Evolutionary conservation across 1,139 yeast species (phyloP).

Genomic region (Hansenula lynferdii): DNA sequence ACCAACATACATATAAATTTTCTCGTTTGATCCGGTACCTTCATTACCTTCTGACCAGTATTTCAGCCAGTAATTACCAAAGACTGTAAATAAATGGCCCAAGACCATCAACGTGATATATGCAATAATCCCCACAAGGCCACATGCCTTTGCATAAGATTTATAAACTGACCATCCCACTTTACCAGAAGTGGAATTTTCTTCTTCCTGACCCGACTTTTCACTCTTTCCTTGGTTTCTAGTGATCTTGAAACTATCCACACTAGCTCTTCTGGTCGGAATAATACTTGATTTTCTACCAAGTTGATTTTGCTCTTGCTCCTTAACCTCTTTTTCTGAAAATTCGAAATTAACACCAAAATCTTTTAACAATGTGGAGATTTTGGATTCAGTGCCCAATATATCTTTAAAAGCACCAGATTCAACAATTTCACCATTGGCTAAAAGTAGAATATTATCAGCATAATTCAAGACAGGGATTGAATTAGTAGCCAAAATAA

Average conservation of each 20-base stretch:
- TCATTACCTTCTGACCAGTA: slow-evolving; percentile 53
- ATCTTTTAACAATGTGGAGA: slow-evolving; percentile 50
- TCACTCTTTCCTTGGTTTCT: slow-evolving; percentile 21
- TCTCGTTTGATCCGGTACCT: slow-evolving; percentile 40
- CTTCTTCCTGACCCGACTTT: slow-evolving; percentile 35
- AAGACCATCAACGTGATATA: slow-evolving; percentile 37
- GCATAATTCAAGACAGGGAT: slow-evolving; percentile 71
- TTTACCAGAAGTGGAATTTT: slow-evolving; percentile 50
- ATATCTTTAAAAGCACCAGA: slow-evolving; percentile 52
- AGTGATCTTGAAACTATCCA: slow-evolving; percentile 42
- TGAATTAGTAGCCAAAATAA: slow-evolving; percentile 75
- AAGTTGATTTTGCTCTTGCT: slow-evolving; percentile 8
- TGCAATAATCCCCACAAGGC: slow-evolving; percentile 43
- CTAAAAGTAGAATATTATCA: slow-evolving; percentile 52
- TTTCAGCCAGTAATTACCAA: slow-evolving; percentile 54
- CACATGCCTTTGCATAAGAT: slow-evolving; percentile 66
- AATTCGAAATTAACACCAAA: slow-evolving; percentile 36
- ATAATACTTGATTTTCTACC: slow-evolving; percentile 41
- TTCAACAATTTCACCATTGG: slow-evolving; percentile 57
- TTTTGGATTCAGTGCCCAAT: slow-evolving; percentile 36
- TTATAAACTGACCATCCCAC: slow-evolving; percentile 60
- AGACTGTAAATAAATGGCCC: slow-evolving; percentile 44
- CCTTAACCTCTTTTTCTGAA: slow-evolving; percentile 8
- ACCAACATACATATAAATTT: slow-evolving; percentile 49
- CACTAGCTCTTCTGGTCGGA: slow-evolving; percentile 56